Percentiles rank a stretch among this genome's conserved stretches.
phyloP scores from a whole-genome alignment of 345 rosid species.

The Chamaenerion angustifolium region DNA sequence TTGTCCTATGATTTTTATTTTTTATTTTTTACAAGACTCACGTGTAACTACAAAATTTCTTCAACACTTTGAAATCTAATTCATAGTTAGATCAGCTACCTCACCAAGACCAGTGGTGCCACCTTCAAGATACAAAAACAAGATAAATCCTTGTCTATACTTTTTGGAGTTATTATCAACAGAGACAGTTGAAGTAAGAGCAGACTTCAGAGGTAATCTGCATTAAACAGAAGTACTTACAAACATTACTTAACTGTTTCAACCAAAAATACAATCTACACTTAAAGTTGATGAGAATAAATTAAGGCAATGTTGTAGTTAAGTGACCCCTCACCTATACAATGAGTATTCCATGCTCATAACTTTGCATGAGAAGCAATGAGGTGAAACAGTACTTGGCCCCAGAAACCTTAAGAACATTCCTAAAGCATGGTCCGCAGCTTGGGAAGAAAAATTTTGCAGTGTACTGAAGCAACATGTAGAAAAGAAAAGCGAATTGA shows the following conservation, averaged over 20 bases:
- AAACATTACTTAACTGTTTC: slow-evolving; percentile 20
- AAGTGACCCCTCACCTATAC: slow-evolving; percentile 42
- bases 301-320: neutral
- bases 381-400: slow-evolving; percentile 19
- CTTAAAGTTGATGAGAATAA: neutral
- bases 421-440: slow-evolving; percentile 36
- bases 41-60: neutral
- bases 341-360: slow-evolving; percentile 41
- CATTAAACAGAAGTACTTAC: too few relatives aligned
- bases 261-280: slow-evolving; percentile 5
- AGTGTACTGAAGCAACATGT: slow-evolving; percentile 34
- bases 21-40: too few relatives aligned
- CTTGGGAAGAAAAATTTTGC: slow-evolving; percentile 43
- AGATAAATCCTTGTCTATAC: slow-evolving; percentile 64
- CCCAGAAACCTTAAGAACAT: slow-evolving; percentile 28
- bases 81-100: slow-evolving; percentile 37
- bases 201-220: slow-evolving; percentile 41
- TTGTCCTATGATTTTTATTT: too few relatives aligned
- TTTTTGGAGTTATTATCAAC: slow-evolving; percentile 19
- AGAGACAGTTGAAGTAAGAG: slow-evolving; percentile 39
- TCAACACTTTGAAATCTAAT: too few relatives aligned
- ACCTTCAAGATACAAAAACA: slow-evolving; percentile 70
- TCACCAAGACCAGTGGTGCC: slow-evolving; percentile 78
- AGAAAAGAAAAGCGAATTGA: slow-evolving; percentile 8
- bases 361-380: slow-evolving; percentile 27